Base-by-base conservation (phyloP, 2,329 filamentous ascomycete species). In the Botrytis byssoidea region DNA sequence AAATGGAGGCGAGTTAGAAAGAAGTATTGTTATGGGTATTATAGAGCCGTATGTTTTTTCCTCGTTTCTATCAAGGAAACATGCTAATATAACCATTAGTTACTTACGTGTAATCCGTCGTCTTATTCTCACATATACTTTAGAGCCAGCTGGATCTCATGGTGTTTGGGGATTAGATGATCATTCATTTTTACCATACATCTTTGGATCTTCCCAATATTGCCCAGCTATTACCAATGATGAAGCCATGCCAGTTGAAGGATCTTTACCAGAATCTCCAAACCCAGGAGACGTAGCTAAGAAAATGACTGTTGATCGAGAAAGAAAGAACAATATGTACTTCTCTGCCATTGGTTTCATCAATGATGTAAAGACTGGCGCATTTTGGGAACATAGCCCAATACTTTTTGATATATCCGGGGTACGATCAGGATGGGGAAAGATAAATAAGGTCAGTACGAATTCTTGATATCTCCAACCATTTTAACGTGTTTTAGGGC, bases 141-240 rank as follows among this genome's bases (percentile, higher is more conserved):
- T 99, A 32, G 96, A 99, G 81, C 96, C 96, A 6, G 96, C 96
- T 9, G 96, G 96, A 3, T 97, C 95, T 1, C 96, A 98, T 81
- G 96, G 96, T 4, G 96, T 99, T 32, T 99, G 96, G 96, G 96
- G 96, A 32, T 87, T 99, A n/a, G 96, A 99, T 81, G 96, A 99
- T 82, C 95, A 99, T 83, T 95, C 90, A 14, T 98, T 99, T 82
- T 83, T 96, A 40, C 93, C 96, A 0, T 99, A 98, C 82, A 93
- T 99, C 73, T 95, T 98, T 76, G 96, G 96, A 46, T 97, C 95
- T 3, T 95, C 96, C 0, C 96, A 99, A 81, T 86, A 97, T 59
- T 92, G 92, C 16, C 91, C 94, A 0, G 88, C 95, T 1, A 93
- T 97, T 76, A 84, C 85, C 42, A 85, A 88, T 0, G 82, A 85